Conservation (phyloP, 116 monocot species). For the Phalaenopsis hybrid region DNA sequence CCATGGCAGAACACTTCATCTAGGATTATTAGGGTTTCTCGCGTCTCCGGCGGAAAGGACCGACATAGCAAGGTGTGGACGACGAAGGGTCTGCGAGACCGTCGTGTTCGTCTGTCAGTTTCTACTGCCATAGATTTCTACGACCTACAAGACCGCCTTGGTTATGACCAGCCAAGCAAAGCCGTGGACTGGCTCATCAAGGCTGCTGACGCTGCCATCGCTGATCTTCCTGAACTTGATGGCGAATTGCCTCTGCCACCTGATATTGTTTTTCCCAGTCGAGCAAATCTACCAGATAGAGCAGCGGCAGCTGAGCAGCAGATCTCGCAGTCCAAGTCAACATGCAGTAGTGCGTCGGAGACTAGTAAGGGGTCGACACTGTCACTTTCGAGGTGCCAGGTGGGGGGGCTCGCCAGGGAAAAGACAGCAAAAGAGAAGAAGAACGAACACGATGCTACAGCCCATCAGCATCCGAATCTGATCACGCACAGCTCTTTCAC, state of each 20-base stretch:
- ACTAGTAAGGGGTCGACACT: constrained; percentile 8
- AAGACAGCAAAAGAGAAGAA: background rate
- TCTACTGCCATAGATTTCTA: too few species aligned
- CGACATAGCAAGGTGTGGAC: too few species aligned
- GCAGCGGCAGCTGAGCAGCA: background rate
- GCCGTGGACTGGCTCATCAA: constrained; percentile 31
- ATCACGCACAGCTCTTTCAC: constrained; percentile 2
- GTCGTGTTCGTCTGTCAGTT: too few species aligned
- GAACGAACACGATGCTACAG: background rate
- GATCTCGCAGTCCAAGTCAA: constrained; percentile 3
- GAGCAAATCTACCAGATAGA: background rate
- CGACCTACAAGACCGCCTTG: too few species aligned
- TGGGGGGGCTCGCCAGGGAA: background rate
- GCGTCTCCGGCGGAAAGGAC: too few species aligned
- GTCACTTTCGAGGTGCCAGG: constrained; percentile 1
- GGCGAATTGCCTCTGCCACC: background rate
- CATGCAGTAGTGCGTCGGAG: constrained; percentile 14
- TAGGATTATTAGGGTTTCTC: too few species aligned
- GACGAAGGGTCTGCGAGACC: too few species aligned
- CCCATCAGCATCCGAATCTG: background rate
- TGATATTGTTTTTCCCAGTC: background rate
- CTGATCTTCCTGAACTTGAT: constrained; percentile 2
- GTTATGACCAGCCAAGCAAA: too few species aligned
- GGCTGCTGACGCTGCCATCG: constrained; percentile 30
- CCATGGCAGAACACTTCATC: too few species aligned